Evolutionary conservation across 2,329 filamentous ascomycete species (phyloP).

Genomic region (Huntiella omanensis): DNA sequence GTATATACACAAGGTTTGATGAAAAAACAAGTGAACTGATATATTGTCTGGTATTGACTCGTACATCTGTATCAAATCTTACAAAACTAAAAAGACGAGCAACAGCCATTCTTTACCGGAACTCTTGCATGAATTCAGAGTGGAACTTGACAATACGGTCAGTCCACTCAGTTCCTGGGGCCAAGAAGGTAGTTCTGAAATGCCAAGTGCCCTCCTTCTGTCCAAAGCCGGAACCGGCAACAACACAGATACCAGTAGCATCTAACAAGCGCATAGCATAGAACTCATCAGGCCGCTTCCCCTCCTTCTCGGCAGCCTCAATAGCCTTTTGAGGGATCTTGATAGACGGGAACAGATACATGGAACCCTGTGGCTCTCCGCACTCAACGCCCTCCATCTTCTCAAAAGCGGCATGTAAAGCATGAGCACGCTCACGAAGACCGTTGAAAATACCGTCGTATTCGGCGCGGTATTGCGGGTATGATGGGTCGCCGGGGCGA

Average conservation of each 20-base stretch:
- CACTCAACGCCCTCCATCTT: slow-evolving; percentile 94
- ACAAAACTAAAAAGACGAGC: background rate
- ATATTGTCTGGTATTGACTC: background rate
- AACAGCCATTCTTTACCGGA: slow-evolving; percentile 21
- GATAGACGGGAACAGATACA: slow-evolving; percentile 98
- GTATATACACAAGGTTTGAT: too few species aligned
- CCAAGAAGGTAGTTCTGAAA: slow-evolving; percentile 92
- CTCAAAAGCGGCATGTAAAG: slow-evolving; percentile 76
- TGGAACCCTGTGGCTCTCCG: slow-evolving; percentile 75
- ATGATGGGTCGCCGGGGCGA: slow-evolving; percentile 61
- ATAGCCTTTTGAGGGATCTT: slow-evolving; percentile 56
- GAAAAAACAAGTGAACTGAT: background rate
- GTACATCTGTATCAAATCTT: slow-evolving; percentile 1
- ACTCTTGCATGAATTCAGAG: slow-evolving; percentile 76
- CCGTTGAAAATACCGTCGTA: slow-evolving; percentile 67
- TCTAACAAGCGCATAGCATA: slow-evolving; percentile 85
- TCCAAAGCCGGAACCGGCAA: slow-evolving; percentile 82
- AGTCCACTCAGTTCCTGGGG: slow-evolving; percentile 91
- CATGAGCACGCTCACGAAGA: slow-evolving; percentile 59
- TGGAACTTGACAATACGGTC: slow-evolving; percentile 79
- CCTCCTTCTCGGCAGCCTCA: slow-evolving; percentile 55
- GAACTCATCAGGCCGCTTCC: slow-evolving; percentile 70
- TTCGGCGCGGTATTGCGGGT: slow-evolving; percentile 67
- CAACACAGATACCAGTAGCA: slow-evolving; percentile 83
- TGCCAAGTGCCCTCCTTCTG: slow-evolving; percentile 83